phyloP scores from a whole-genome alignment of 106 monocot genomes.

The Dendrobium huoshanense region DNA sequence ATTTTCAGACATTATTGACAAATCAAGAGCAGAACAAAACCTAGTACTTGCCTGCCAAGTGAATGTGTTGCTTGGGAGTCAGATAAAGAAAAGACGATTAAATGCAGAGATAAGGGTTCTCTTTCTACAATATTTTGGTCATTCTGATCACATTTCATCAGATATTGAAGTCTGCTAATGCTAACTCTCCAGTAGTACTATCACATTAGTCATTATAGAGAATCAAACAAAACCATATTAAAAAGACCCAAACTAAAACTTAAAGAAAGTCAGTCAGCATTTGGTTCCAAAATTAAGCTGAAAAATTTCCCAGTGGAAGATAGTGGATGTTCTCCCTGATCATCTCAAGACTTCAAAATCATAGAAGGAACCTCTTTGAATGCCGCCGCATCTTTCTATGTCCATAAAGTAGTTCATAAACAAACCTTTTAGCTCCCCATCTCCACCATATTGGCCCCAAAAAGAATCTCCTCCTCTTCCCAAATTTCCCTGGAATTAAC shows the following conservation, averaged over 20 bases:
- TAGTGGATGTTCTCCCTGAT: too few species aligned
- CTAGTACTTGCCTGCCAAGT: too few species aligned
- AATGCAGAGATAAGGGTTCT: too few species aligned
- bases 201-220: background rate
- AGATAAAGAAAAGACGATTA: too few species aligned
- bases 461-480: slow-evolving; percentile 22
- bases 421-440: slow-evolving; percentile 47
- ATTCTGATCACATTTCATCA: background rate
- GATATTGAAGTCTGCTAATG: background rate
- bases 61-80: too few species aligned
- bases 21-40: too few species aligned
- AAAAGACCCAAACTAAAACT: too few species aligned
- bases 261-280: background rate
- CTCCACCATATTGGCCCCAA: slow-evolving; percentile 60
- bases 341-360: too few species aligned
- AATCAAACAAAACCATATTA: background rate
- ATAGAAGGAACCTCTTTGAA: background rate
- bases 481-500: slow-evolving; percentile 25
- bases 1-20: too few species aligned
- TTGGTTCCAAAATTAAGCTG: background rate
- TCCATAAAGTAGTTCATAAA: slow-evolving; percentile 29
- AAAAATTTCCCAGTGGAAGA: background rate
- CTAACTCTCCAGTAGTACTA: background rate
- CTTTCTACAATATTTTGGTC: too few species aligned
- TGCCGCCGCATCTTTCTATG: background rate